Evolutionary conservation across 495 filamentous ascomycete species (phyloP).

Genomic region (Aspergillus biplanus): DNA sequence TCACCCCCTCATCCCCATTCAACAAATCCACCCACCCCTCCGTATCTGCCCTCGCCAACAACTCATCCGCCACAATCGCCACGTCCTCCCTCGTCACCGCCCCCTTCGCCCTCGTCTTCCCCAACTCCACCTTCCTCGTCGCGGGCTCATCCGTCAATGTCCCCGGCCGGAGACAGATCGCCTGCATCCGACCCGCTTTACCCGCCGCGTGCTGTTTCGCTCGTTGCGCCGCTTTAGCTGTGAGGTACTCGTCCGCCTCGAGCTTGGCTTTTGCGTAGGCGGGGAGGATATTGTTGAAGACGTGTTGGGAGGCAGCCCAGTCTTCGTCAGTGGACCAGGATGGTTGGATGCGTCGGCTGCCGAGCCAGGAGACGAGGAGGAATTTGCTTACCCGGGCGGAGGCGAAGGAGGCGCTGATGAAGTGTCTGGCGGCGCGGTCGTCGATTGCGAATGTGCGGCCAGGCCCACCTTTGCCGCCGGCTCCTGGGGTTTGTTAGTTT

Average conservation of each 20-base stretch:
- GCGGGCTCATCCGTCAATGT: slow-evolving; percentile 60
- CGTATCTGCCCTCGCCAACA: slow-evolving; percentile 63
- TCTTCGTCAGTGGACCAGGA: slow-evolving; percentile 69
- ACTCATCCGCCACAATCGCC: slow-evolving; percentile 65
- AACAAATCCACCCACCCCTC: slow-evolving; percentile 66
- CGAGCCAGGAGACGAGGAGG: slow-evolving; percentile 71
- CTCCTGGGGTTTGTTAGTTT: slow-evolving; percentile 45
- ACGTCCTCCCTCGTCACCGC: slow-evolving; percentile 68
- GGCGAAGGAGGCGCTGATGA: slow-evolving; percentile 66
- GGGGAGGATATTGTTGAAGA: slow-evolving; percentile 58
- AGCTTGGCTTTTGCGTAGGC: slow-evolving; percentile 76
- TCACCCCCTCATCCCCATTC: slow-evolving; percentile 60
- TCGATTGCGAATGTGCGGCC: slow-evolving; percentile 65
- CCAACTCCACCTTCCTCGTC: slow-evolving; percentile 65
- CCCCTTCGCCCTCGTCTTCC: slow-evolving; percentile 60
- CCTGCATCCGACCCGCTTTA: slow-evolving; percentile 51
- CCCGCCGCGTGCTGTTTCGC: slow-evolving; percentile 46
- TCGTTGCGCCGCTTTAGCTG: slow-evolving; percentile 54
- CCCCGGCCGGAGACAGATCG: slow-evolving; percentile 72
- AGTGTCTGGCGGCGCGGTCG: slow-evolving; percentile 69
- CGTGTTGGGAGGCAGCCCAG: slow-evolving; percentile 53
- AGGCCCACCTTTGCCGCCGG: slow-evolving; percentile 75
- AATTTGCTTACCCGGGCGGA: slow-evolving; percentile 68
- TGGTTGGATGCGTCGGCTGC: slow-evolving; percentile 59
- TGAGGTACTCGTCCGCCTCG: slow-evolving; percentile 74